A percentile compares a stretch with the other conserved stretches of the same genome.
phyloP scores from a whole-genome alignment of 768 basidiomycete species.

The Dentipellis fragilis region DNA sequence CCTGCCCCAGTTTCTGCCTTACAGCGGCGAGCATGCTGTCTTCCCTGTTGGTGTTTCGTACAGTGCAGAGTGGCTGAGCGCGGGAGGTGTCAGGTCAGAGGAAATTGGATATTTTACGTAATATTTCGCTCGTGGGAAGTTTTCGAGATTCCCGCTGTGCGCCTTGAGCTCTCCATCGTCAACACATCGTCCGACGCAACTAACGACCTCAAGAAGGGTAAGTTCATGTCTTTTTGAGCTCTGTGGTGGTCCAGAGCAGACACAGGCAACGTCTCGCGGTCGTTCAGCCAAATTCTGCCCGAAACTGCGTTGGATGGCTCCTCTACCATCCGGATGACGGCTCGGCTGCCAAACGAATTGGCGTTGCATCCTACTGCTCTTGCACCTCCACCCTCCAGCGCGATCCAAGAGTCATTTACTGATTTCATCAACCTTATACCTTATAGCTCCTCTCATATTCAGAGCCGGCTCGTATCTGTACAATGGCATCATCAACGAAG shows the following conservation, averaged over 20 bases:
- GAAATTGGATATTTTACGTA: constrained; percentile 1
- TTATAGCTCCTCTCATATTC: constrained; percentile 15
- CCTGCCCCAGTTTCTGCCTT: constrained; percentile 15
- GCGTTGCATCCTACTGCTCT: not conserved
- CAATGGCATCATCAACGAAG: constrained; percentile 68
- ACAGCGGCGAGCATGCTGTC: constrained; percentile 17
- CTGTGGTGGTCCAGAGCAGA: not conserved
- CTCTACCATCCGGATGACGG: constrained; percentile 27
- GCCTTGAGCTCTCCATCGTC: constrained; percentile 5
- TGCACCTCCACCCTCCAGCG: not conserved
- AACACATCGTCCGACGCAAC: constrained; percentile 17
- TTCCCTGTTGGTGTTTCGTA: not conserved
- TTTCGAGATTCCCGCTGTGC: not conserved
- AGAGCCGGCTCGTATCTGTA: constrained; percentile 20
- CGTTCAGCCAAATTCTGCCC: constrained; percentile 1
- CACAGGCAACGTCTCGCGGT: not conserved
- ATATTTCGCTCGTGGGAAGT: not conserved
- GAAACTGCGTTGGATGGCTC: constrained; percentile 30
- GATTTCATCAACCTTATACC: constrained; percentile 9
- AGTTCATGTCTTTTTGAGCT: constrained; percentile 18
- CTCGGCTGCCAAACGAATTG: not conserved
- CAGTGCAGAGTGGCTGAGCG: too few species aligned
- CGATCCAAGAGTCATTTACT: constrained; percentile 1
- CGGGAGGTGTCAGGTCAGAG: not conserved
- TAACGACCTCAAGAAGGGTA: constrained; percentile 28